Evolutionary conservation across 345 rosid genomes (phyloP), one percentile per base, ranked within the genome.

Genomic region (Eutrema yunnanense): DNA sequence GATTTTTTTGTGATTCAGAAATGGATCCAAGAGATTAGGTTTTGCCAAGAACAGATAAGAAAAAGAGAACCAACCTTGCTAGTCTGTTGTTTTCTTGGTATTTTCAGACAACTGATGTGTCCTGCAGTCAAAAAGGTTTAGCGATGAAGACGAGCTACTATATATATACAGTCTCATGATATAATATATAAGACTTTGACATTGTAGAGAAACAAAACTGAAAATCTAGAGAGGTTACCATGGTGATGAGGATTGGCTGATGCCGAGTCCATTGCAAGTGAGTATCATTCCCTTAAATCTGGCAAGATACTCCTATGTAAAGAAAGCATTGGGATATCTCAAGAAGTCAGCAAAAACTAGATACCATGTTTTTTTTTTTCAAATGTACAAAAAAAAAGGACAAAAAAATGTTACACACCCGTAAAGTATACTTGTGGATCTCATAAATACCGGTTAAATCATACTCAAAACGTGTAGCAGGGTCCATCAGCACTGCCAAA

Each of bases 201-300:
- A 65, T 38, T 22, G 19, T 63, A 54, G 47, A 63, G 57, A 54
- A 72, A 66, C 38, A 47, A 58, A 59, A 41, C 7, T 12, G 47
- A 9, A 57, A 58, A 41, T 19, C 12, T 32, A 68, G 36, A 30
- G 53, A 76, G 55, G 34, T 69, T 52, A 51, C 92, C 92, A 84
- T 62, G 53, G 77, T 47, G 94, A 83, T 65, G 92, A 62, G 30
- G 82, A 50, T 16, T 77, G 88, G 71, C 82, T 78, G 41, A 90
- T 90, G 52, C 95, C 95, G n/a, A 90, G 97, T 32, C 95, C 97
- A 48, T 90, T 88, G 84, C 95, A 90, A 34, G 97, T 90, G 68
- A 90, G 88, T 58, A 87, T 90, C 92, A 90, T 86, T 78, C 97
- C 97, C 78, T 90, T 90, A 79, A 86, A 90, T 81, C 97, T 84